A percentile compares a stretch with the other conserved stretches of the same genome.
These are phyloP conservation scores for Cladorrhinum sp. DNA, from an alignment of 2,329 filamentous ascomycete genomes.

Conservation along the genomic window DNA sequence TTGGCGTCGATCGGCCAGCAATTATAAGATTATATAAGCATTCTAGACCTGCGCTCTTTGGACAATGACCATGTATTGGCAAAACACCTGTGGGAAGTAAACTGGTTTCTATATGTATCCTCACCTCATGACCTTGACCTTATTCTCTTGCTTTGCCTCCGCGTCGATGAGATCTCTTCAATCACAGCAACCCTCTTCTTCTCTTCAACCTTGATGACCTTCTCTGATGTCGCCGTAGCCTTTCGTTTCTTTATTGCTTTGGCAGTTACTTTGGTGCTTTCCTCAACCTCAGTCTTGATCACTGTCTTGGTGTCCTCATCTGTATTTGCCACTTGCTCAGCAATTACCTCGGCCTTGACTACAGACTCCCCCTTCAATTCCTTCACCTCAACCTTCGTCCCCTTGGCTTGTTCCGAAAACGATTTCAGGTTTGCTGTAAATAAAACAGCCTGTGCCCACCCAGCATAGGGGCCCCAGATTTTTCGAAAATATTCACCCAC, in stretches of 20 bases:
- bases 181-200: neutral
- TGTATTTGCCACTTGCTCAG: neutral
- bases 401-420: slow-evolving; percentile 66
- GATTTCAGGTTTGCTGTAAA: slow-evolving; percentile 89
- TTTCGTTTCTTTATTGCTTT: neutral
- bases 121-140: neutral
- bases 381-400: slow-evolving; percentile 32
- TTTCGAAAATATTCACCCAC: slow-evolving; percentile 85
- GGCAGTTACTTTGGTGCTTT: neutral
- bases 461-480: slow-evolving; percentile 89
- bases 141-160: neutral
- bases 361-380: slow-evolving; percentile 31
- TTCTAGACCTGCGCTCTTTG: neutral
- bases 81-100: too few species aligned
- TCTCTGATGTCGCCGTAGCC: neutral
- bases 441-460: slow-evolving; percentile 95
- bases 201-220: neutral
- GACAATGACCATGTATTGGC: too few species aligned
- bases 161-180: neutral
- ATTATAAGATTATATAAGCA: neutral
- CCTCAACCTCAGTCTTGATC: slow-evolving; percentile 2
- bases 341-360: slow-evolving; percentile 28
- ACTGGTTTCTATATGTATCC: too few species aligned
- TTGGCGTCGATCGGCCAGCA: neutral
- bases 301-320: neutral